Base-by-base conservation (phyloP, 1,139 yeast species). In the Saccharomyces pastorianus region DNA sequence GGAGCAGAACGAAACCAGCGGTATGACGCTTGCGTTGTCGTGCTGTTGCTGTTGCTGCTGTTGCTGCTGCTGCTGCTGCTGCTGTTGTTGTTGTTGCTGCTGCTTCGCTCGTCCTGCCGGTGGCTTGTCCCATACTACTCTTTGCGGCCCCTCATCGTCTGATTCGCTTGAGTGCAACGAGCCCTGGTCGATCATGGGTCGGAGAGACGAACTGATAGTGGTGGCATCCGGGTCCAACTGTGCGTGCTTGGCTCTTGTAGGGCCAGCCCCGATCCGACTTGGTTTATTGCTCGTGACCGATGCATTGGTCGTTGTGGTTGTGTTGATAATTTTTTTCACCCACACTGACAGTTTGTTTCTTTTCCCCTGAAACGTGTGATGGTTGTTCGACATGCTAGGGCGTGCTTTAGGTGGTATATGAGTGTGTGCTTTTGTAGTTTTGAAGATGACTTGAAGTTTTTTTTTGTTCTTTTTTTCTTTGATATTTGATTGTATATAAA, bases 1-100 rank as follows among this genome's bases (percentile, higher is more conserved):
- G 1, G 83, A 78, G 25, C 76, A 71, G 47, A 79, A 70, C 20
- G 84, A 80, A 57, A 79, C 74, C 50, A 81, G 67, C 0, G 85
- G 84, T 3, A 73, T 74, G 25, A 83, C 79, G 58, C 53, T 27
- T 48, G 77, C 70, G 59, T 74, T 73, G 53, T 74, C 78, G 3
- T 53, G 20, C 2, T 17, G 20, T 2, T 2, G 20, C 20, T 17
- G 20, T 2, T 17, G 20, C 20, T 17, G 51, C n/a, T 7, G 20
- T 17, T 17, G 20, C 20, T 2, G 20, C 20, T 17, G 20, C 20
- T 17, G 20, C 20, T 17, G 51, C n/a, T 7, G 44, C 42, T 28
- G 34, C 49, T 34, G 38, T 9, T 25, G 53, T 53, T 38, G 51
- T 11, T 9, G 44, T 34, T 28, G 20, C 20, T 17, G 20, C 48